A percentile compares a stretch with the other conserved stretches of the same genome.
Conservation (phyloP, 1,139 yeast genomes). For the Lodderomyces orthopsilosis region DNA sequence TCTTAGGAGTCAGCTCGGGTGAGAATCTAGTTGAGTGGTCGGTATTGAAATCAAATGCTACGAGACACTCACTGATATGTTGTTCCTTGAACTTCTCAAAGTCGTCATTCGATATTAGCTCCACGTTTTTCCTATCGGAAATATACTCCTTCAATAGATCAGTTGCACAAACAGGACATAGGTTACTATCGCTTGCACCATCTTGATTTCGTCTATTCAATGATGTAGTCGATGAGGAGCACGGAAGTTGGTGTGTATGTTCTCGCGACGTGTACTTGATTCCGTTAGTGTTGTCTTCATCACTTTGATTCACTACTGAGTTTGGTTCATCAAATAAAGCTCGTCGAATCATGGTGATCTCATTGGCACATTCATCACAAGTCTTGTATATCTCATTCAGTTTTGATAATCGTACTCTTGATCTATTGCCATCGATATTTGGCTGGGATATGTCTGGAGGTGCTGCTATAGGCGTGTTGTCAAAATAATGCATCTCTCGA, state of each 20-base stretch:
- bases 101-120: slow-evolving; percentile 20
- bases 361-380: slow-evolving; percentile 69
- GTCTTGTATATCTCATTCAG: slow-evolving; percentile 51
- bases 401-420: slow-evolving; percentile 9
- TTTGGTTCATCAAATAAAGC: slow-evolving; percentile 30
- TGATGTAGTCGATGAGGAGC: slow-evolving; percentile 9
- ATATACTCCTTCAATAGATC: slow-evolving; percentile 57
- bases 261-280: slow-evolving; percentile 23
- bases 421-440: background rate
- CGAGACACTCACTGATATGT: slow-evolving; percentile 71
- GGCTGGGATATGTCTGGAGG: slow-evolving; percentile 4
- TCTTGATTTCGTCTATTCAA: slow-evolving; percentile 3
- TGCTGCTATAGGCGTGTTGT: slow-evolving; percentile 34
- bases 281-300: slow-evolving; percentile 7
- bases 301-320: slow-evolving; percentile 1
- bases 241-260: slow-evolving; percentile 10
- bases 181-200: slow-evolving; percentile 29
- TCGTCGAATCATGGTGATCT: slow-evolving; percentile 53
- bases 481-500: slow-evolving; percentile 41
- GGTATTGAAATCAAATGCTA: slow-evolving; percentile 62
- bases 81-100: slow-evolving; percentile 53
- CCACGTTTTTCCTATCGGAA: slow-evolving; percentile 17
- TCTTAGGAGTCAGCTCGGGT: slow-evolving; percentile 42
- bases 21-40: slow-evolving; percentile 48
- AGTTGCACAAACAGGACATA: slow-evolving; percentile 46